Base-by-base conservation (phyloP, 768 basidiomycete species). In the Lentinus brumalis region DNA sequence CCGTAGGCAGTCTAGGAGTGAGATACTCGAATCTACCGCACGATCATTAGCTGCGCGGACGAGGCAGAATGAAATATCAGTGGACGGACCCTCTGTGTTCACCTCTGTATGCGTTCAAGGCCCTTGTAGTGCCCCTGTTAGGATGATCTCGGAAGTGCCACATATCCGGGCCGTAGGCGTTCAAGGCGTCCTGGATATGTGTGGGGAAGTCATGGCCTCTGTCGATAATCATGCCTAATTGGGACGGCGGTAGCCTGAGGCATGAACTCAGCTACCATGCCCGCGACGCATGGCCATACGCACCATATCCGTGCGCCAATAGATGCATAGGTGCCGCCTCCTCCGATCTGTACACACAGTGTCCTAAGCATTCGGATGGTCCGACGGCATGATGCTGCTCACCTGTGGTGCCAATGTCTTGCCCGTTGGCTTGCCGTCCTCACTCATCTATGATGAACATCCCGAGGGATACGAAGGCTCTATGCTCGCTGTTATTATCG, bases 401-500 rank as follows among this genome's bases (percentile, higher is more conserved):
- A 71, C 86, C 81, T 89, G 84, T 29, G 84, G 74, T 45, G 77
- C 73, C 29, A 79, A 70, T 30, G 73, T 73, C 66, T 73, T 76
- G 11, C 76, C 81, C 26, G 79, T 85, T 1, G 82, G 79, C 3
- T 74, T 73, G 3, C 89, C 89, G 47, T 82, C 70, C 35, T 81
- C 80, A 60, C 62, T 88, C 81, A 73, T 97, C 94, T 67, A 96
- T 83, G 68, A 97, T 95, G 77, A 96, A 96, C 84, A 94, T 86
- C 7, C 94, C 94, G 30, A 94, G 77, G n/a, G 87, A 85, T 18
- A 83, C 84, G 50, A 92, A 87, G 42, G 73, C 64, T 32, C 69
- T 49, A 26, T 26, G 50, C 47, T 47, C n/a, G 46, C 4, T 5
- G 38, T 9, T 40, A n/a, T 40, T 12, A 15, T 46, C 2, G 51